A percentile compares a stretch with the other conserved stretches of the same genome.
These are phyloP conservation scores for Asparagopsis taxiformis DNA, from an alignment of 31 red algal species.

Conservation along the genomic window DNA sequence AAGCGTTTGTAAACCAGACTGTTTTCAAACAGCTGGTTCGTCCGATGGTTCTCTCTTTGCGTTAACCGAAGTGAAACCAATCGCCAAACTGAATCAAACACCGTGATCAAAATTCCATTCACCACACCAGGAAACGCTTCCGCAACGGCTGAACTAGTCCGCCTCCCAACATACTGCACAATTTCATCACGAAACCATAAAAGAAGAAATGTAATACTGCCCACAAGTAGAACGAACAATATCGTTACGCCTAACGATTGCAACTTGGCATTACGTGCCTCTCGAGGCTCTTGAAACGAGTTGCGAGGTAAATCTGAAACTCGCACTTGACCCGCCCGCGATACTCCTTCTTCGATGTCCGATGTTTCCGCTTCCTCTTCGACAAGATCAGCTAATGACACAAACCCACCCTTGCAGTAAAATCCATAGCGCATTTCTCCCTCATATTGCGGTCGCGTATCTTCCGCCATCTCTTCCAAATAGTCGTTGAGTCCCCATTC, in stretches of 20 bases:
- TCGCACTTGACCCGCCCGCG: no score
- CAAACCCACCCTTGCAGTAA: constrained; percentile 83
- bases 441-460: constrained; percentile 60
- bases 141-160: constrained; percentile 14
- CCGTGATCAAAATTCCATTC: constrained; percentile 59
- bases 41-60: constrained; percentile 77
- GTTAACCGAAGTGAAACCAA: constrained; percentile 59
- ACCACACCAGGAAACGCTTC: constrained; percentile 65
- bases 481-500: constrained; percentile 76
- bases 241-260: constrained; percentile 33
- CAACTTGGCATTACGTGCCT: constrained; percentile 21
- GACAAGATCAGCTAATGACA: constrained; percentile 61
- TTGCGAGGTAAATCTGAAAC: constrained; percentile 40
- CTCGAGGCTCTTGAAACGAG: constrained; percentile 46
- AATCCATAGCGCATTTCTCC: constrained; percentile 67
- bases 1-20: constrained; percentile 80
- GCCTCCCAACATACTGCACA: constrained; percentile 14
- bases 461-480: constrained; percentile 55
- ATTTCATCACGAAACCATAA: constrained; percentile 65
- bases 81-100: constrained; percentile 67
- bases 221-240: constrained; percentile 61
- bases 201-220: constrained; percentile 61
- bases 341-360: no score
- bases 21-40: constrained; percentile 18
- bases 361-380: no score